Evolutionary conservation across 768 basidiomycete genomes (phyloP), one percentile per base, ranked within the genome.

Genomic region (Phaffia tasmanica): DNA sequence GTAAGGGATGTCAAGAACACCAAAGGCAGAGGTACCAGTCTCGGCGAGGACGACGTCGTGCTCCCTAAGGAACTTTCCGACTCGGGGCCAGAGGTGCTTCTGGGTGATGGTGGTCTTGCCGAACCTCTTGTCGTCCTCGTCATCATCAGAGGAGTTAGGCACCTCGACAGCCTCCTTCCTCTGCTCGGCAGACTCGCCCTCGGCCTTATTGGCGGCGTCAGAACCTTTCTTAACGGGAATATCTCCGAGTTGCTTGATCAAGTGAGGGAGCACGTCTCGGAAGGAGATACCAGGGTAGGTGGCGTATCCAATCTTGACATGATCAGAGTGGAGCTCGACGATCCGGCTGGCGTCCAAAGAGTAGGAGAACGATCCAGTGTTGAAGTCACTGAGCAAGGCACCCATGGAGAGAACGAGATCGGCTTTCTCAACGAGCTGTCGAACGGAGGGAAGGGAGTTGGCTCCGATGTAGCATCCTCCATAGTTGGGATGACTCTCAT

Each of bases 401-500:
- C 88, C 88, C 66, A 93, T 78, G 16, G 86, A 86, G 16, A 93
- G 73, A 60, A 89, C 83, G 53, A 92, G 78, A 70, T 85, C 86
- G 4, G 88, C 84, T 2, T 74, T 78, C 76, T 93, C 89, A 32
- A 92, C 83, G 68, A 80, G 83, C 62, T 84, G 82, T 75, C 84
- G 86, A 70, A 89, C 78, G 29, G 78, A 80, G 0, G 86, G 85
- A 53, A 82, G 80, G 9, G 82, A 85, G 70, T 88, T 80, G 6
- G 82, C 81, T 1, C 89, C 90, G 46, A 89, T 70, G 78, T 86
- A 70, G 73, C 88, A 88, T 32, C 89, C 89, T 60, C 89, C 88
- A 73, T 87, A 90, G 7, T 87, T 82, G 51, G 81, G 80, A 54
- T 83, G 82, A 21, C 80, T 78, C 74, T 92, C 90, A 55, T 82